Base-by-base conservation (phyloP, 257 asterid genomes). In the Ballota nigra region DNA sequence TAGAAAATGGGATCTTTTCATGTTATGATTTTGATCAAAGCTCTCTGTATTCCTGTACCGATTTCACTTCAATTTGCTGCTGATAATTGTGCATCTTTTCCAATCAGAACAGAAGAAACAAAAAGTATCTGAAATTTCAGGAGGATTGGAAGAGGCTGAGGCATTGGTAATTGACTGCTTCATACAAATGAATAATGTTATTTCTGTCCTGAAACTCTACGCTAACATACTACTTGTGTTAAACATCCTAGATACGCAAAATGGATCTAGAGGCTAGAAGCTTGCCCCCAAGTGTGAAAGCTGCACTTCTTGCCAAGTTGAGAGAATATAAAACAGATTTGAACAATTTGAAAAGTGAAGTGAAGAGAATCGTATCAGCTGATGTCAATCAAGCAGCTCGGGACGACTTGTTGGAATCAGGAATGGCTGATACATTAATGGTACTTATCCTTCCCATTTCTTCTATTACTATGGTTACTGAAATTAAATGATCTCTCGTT, bases 211-310 rank as follows among this genome's bases (percentile, higher is more conserved):
- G 53, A 45, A 45, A 45, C 58, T 52, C 28, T 8, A 52, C 24
- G 19, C 60, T 53, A 53, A 53, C 60, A 20, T 26, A 45, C 49
- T 9, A 43, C 38, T 70, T 66, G 18, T 18, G 59, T 20, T 69
- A 68, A 36, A 49, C 61, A 20, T 59, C 28, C 69, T 66, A 92
- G 97, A 83, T 92, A 55, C 92, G 96, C 66, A 92, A 92, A 84
- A 92, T 89, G 97, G 97, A 89, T 71, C 92, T 86, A 45, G 97
- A 92, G 84, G 97, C 96, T 72, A 83, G 96, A 77, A 89, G 96
- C 69, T 80, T 89, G 83, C 88, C 89, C n/a, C 89, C 94, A 61
- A 85, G 71, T 77, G 82, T 79, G 79, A 92, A 89, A 75, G 91
- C 88, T 74, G 36, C 75, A n/a, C 87, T 92, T 73, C 90, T 92